phyloP scores from a whole-genome alignment of 768 basidiomycete species.

The Termitomyces eurrhizus region DNA sequence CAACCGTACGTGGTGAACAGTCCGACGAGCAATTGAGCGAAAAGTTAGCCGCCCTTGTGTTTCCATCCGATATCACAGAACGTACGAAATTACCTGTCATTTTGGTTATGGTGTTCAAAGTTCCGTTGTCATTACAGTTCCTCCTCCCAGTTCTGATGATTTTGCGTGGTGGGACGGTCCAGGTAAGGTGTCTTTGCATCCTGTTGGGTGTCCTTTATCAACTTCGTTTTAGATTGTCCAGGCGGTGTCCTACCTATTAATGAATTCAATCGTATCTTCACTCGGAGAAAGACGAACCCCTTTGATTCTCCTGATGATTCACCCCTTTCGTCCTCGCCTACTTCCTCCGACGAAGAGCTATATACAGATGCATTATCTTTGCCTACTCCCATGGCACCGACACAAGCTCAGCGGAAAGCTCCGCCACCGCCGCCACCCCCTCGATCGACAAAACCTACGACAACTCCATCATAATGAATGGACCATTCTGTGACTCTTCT shows the following conservation, averaged over 20 bases:
- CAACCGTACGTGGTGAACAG: constrained; percentile 31
- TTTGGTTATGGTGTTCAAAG: not conserved
- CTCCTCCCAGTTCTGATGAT: constrained; percentile 81
- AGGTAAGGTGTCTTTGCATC: constrained; percentile 38
- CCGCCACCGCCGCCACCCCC: constrained; percentile 47
- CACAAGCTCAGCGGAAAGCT: constrained; percentile 37
- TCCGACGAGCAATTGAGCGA: constrained; percentile 70
- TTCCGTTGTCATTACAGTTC: constrained; percentile 43
- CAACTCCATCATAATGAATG: not conserved
- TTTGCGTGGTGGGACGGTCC: constrained; percentile 75
- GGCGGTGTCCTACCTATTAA: constrained; percentile 48
- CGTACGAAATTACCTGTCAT: constrained; percentile 29
- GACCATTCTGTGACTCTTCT: not conserved
- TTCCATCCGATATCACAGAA: constrained; percentile 42
- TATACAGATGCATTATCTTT: constrained; percentile 71
- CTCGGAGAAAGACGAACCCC: constrained; percentile 49
- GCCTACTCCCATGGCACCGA: constrained; percentile 67
- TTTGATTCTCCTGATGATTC: constrained; percentile 70
- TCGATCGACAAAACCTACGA: constrained; percentile 24
- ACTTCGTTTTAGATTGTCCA: constrained; percentile 44
- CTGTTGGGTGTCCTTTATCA: not conserved
- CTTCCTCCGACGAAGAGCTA: constrained; percentile 83
- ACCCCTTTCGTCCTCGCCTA: constrained; percentile 68
- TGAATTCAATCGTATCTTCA: constrained; percentile 31
- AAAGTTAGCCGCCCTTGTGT: constrained; percentile 57